Evolutionary conservation across 495 filamentous ascomycete species (phyloP), one percentile per base, ranked within the genome.

Genomic region (Daldinia childiae): DNA sequence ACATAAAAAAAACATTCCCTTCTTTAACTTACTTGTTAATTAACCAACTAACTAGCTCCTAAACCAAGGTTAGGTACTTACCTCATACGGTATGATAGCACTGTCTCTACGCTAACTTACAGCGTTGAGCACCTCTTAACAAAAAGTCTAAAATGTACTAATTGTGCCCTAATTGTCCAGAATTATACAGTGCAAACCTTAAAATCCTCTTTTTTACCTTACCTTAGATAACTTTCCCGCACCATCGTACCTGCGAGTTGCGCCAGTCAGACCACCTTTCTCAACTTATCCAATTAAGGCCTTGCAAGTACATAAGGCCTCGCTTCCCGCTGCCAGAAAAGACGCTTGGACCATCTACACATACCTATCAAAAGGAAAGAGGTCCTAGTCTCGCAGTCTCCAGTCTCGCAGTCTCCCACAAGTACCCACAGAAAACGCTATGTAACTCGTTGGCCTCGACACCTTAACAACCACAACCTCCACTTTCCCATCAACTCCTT

Each of bases 401-500:
- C 56, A 66, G 62, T 65, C 32, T 58, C 32, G n/a, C 38, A 52
- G 69, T 63, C 43, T 67, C 54, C 34, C 61, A 24, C 70, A 58
- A 54, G 65, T 68, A 62, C 52, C 63, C 59, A 63, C 62, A 30
- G 56, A 54, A 60, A 57, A 64, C 52, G 69, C 58, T 48, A 71
- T 71, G 68, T 66, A 68, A 72, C 64, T 68, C 64, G 64, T 67
- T 64, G 43, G 55, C 55, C 56, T 68, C 62, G 57, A 66, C 56
- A 60, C 65, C 48, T 51, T 54, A 43, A 60, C 57, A 38, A 60
- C 52, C 17, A 58, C 64, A 68, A 66, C 65, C 71, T 73, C 71
- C 71, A 66, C 65, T 69, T 73, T 68, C 69, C 60, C 60, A 61
- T 66, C 71, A 66, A 65, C 71, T 69, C 51, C 29, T 58, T 66